These are phyloP conservation scores for Phytophthora fragariaefolia DNA, from an alignment of 352 stramenopile genomes.

Conservation along the genomic window DNA sequence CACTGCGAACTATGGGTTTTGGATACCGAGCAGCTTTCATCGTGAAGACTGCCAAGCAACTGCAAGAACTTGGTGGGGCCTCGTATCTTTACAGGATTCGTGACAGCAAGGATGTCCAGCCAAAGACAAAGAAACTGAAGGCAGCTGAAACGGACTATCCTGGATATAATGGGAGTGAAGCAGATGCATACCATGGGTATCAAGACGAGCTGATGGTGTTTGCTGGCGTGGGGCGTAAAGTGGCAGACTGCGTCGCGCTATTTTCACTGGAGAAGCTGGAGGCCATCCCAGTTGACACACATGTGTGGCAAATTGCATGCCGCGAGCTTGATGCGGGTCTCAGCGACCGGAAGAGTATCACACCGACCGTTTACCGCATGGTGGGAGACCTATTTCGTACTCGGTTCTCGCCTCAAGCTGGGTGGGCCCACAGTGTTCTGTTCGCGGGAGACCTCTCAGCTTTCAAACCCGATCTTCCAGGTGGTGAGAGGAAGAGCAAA, in stretches of 20 bases:
- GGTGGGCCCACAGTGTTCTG: conserved; percentile 91
- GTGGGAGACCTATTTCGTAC: conserved; percentile 95
- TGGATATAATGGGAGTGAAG: background rate
- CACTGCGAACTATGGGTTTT: conserved; percentile 88
- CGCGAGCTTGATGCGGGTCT: conserved; percentile 73
- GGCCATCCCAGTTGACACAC: conserved; percentile 96
- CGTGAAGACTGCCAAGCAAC: conserved; percentile 77
- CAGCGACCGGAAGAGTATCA: conserved; percentile 75
- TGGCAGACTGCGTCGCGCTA: conserved; percentile 97
- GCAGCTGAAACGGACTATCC: conserved; percentile 5
- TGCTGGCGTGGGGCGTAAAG: conserved; percentile 93
- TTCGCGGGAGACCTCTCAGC: conserved; percentile 58
- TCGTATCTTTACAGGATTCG: conserved; percentile 69
- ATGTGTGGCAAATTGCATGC: conserved; percentile 97
- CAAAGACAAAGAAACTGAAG: conserved; percentile 19
- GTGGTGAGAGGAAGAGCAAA: conserved; percentile 35
- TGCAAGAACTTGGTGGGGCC: conserved; percentile 68
- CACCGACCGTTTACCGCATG: conserved; percentile 80
- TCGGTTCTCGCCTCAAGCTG: conserved; percentile 89
- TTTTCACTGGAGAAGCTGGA: conserved; percentile 95
- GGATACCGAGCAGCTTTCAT: conserved; percentile 92
- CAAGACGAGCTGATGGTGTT: conserved; percentile 73
- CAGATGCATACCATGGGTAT: conserved; percentile 37
- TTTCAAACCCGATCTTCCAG: conserved; percentile 42
- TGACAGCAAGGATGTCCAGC: conserved; percentile 24